Conservation (phyloP, 1,284 basidiomycete species). For the Microbotryum violaceum region DNA sequence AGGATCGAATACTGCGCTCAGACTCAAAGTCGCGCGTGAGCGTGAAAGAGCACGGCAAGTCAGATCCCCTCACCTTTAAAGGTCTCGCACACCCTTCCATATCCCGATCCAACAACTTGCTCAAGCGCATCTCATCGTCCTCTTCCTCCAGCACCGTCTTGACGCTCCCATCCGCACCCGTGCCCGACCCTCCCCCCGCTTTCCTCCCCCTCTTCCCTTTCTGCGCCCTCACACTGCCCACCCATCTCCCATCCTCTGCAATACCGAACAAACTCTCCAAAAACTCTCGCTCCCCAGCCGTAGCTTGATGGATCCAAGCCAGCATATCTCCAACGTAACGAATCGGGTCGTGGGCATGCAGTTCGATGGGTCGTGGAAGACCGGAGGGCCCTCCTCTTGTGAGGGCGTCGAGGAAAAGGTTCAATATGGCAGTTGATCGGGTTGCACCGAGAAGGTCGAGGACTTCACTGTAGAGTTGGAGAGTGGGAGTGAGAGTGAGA, state of each 20-base stretch:
- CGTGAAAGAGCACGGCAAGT: not conserved
- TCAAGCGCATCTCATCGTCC: slow-evolving; percentile 73
- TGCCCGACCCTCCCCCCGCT: slow-evolving; percentile 5
- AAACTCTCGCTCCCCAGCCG: slow-evolving; percentile 89
- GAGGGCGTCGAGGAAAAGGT: slow-evolving; percentile 74
- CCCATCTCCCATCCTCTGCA: slow-evolving; percentile 59
- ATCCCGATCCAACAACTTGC: slow-evolving; percentile 70
- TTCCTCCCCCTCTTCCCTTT: slow-evolving; percentile 29
- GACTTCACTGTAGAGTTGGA: slow-evolving; percentile 54
- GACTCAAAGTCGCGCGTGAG: too few species aligned
- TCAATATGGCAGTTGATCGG: slow-evolving; percentile 68
- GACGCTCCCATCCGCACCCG: slow-evolving; percentile 25
- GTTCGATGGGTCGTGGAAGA: slow-evolving; percentile 84
- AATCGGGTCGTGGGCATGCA: slow-evolving; percentile 93
- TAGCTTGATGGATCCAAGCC: slow-evolving; percentile 94
- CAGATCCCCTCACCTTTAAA: slow-evolving; percentile 54
- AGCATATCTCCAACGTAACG: slow-evolving; percentile 98
- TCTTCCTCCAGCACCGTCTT: slow-evolving; percentile 39
- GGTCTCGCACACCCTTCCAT: slow-evolving; percentile 80
- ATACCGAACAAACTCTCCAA: slow-evolving; percentile 74
- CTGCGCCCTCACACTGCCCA: slow-evolving; percentile 52
- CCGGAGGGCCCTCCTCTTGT: slow-evolving; percentile 83
- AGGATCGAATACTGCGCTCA: not conserved
- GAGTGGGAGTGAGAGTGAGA: not conserved
- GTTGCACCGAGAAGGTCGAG: slow-evolving; percentile 69